Evolutionary conservation across 2,329 filamentous ascomycete species (phyloP).

Genomic region (Penicillium frequentans): DNA sequence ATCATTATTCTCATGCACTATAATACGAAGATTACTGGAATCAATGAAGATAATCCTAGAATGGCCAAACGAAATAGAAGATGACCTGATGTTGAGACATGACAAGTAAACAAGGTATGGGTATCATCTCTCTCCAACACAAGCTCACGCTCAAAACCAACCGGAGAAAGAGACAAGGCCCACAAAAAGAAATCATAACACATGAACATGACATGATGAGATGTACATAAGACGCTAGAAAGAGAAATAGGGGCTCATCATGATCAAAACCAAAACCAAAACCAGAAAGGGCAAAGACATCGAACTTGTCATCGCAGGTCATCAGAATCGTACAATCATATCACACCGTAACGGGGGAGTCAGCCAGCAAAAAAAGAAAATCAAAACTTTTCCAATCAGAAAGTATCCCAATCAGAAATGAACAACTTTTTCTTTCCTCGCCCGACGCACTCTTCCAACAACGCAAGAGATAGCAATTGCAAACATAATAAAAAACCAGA

Average conservation of each 20-base stretch:
- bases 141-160: slow-evolving; percentile 17
- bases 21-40: not conserved
- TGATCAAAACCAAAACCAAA: not conserved
- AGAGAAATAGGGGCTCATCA: not conserved
- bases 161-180: slow-evolving; percentile 12
- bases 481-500: slow-evolving; percentile 19
- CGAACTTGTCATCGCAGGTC: slow-evolving; percentile 30
- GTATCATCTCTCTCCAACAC: slow-evolving; percentile 26
- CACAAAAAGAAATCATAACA: slow-evolving; percentile 1
- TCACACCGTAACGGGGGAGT: slow-evolving; percentile 23
- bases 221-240: slow-evolving; percentile 3
- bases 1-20: not conserved
- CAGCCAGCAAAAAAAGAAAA: not conserved
- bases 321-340: slow-evolving; percentile 39
- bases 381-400: not conserved
- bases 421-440: not conserved
- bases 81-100: slow-evolving; percentile 22
- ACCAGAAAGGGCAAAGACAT: slow-evolving; percentile 1
- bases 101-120: slow-evolving; percentile 20
- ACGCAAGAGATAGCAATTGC: slow-evolving; percentile 22
- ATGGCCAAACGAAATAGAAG: slow-evolving; percentile 14
- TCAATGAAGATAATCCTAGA: not conserved
- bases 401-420: not conserved
- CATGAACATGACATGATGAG: slow-evolving; percentile 2
- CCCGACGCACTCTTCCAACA: slow-evolving; percentile 8